Evolutionary conservation across 106 monocot species (phyloP).

Genomic region (Xerophyta viscosa): DNA sequence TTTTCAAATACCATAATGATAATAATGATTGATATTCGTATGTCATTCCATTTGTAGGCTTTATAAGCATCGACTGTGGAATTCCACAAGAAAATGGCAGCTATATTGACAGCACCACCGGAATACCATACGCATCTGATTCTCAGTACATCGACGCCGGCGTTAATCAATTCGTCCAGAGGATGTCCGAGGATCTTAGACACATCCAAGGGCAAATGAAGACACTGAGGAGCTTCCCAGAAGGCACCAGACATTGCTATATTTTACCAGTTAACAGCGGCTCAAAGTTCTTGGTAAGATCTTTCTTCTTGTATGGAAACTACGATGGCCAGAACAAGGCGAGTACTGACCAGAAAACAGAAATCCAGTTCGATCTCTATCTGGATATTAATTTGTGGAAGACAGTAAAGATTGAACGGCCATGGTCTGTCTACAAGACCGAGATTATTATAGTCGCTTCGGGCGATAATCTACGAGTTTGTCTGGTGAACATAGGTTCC

Average conservation of each 20-base stretch:
- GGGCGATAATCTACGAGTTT: slow-evolving; percentile 4
- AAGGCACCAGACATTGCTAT: background rate
- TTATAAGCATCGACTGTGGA: no score
- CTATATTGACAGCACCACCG: no score
- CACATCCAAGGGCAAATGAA: background rate
- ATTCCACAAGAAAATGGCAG: no score
- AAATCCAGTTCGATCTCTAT: slow-evolving; percentile 1
- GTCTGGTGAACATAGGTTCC: slow-evolving; percentile 8
- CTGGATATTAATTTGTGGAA: background rate
- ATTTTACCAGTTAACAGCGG: background rate
- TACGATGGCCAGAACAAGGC: slow-evolving; percentile 17
- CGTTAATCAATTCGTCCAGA: no score
- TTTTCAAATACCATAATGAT: no score
- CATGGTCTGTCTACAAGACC: no score
- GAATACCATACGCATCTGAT: no score
- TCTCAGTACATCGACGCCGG: no score
- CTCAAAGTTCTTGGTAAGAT: slow-evolving; percentile 15
- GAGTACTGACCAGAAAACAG: background rate
- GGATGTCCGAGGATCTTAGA: background rate
- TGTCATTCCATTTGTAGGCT: no score
- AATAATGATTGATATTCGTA: no score
- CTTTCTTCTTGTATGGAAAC: slow-evolving; percentile 23
- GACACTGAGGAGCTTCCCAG: background rate
- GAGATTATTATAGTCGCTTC: slow-evolving; percentile 6
- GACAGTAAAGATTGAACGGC: background rate